These are phyloP conservation scores for Metarhizium robertsii DNA, from an alignment of 2,329 filamentous ascomycete species.

Conservation along the genomic window DNA sequence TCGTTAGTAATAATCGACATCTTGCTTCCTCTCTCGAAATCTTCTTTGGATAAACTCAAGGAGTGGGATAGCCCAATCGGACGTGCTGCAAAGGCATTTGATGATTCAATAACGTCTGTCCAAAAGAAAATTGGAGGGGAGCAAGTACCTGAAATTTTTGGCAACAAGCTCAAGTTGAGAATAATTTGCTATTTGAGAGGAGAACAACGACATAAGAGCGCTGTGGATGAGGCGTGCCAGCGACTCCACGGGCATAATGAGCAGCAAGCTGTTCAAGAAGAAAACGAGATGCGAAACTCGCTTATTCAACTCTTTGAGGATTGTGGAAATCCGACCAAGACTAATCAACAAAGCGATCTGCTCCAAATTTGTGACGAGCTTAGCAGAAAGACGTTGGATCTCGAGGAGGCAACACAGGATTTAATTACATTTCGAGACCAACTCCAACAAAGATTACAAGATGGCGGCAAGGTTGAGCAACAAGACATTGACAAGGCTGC, in stretches of 20 bases:
- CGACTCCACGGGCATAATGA: background rate
- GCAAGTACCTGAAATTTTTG: background rate
- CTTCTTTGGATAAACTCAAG: background rate
- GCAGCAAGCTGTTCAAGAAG: background rate
- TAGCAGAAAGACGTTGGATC: too few species aligned
- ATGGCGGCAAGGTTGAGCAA: too few species aligned
- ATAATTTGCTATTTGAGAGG: background rate
- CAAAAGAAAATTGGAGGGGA: background rate
- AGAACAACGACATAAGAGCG: background rate
- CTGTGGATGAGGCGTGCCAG: background rate
- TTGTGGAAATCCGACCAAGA: background rate
- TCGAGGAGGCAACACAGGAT: too few species aligned
- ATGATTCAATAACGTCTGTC: background rate
- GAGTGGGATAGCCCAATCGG: background rate
- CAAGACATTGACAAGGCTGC: too few species aligned
- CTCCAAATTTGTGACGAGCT: too few species aligned
- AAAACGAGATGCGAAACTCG: background rate
- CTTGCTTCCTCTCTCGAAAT: background rate
- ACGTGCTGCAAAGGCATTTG: background rate
- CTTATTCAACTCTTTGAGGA: background rate
- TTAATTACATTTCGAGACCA: too few species aligned
- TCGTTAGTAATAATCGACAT: background rate
- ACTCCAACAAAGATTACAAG: too few species aligned
- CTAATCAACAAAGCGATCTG: too few species aligned
- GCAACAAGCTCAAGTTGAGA: background rate